phyloP scores from a whole-genome alignment of 805 yeast genomes.

The Sugiyamaella americana region DNA sequence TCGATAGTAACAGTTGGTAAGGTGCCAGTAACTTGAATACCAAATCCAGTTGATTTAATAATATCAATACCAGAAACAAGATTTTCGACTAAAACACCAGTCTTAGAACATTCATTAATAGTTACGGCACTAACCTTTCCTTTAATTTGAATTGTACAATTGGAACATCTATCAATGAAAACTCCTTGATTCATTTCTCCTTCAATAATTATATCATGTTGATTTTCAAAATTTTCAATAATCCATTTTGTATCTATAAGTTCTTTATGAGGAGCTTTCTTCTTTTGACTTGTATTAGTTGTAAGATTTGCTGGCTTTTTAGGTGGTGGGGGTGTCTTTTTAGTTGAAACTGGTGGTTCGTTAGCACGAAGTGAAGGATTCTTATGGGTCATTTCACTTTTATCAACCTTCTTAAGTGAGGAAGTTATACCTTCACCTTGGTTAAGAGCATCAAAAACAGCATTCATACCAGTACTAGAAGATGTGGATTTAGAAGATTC shows the following conservation, averaged over 20 bases:
- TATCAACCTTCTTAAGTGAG: conserved; percentile 85
- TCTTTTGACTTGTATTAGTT: conserved; percentile 24
- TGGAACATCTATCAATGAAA: conserved; percentile 75
- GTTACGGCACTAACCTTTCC: conserved; percentile 92
- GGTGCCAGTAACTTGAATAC: conserved; percentile 74
- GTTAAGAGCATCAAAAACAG: conserved; percentile 87
- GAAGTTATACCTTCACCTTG: conserved; percentile 80
- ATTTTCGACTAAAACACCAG: conserved; percentile 76
- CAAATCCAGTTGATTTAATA: conserved; percentile 74
- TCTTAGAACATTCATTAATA: conserved; percentile 60
- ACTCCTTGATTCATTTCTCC: conserved; percentile 84
- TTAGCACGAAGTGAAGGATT: conserved; percentile 68
- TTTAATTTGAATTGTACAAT: conserved; percentile 68
- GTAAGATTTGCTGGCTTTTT: conserved; percentile 69
- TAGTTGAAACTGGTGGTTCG: conserved; percentile 26
- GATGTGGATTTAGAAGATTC: conserved; percentile 21
- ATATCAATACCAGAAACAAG: conserved; percentile 84
- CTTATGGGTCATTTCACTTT: conserved; percentile 89
- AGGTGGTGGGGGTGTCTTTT: conserved; percentile 58
- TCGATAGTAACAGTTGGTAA: conserved; percentile 84
- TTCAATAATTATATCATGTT: conserved; percentile 61
- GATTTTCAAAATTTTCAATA: conserved; percentile 67
- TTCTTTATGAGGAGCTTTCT: conserved; percentile 57
- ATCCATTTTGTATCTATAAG: conserved; percentile 85
- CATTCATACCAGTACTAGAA: conserved; percentile 56